phyloP scores from a whole-genome alignment of 345 rosid species.

The Citrus cavaleriei region DNA sequence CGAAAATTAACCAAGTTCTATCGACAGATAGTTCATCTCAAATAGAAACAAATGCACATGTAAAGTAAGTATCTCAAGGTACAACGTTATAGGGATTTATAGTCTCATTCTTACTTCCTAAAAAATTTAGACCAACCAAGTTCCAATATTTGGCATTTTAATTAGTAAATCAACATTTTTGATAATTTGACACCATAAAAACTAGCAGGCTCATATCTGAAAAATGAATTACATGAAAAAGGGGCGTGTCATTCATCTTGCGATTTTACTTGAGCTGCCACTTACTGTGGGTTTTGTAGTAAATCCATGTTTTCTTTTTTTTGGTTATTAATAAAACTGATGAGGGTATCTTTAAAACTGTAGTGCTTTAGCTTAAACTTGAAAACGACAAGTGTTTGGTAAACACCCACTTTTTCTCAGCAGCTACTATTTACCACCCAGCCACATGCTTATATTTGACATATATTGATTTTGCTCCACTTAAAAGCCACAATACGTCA shows the following conservation, averaged over 20 bases:
- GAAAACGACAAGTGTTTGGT: no score
- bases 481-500: neutral
- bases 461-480: neutral
- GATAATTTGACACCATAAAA: neutral
- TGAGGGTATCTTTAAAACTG: no score
- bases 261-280: neutral
- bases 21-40: neutral
- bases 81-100: neutral
- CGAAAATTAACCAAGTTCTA: slow-evolving; percentile 6
- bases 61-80: neutral
- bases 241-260: no score
- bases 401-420: no score
- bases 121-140: neutral
- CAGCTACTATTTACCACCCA: no score
- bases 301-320: neutral
- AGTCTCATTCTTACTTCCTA: neutral
- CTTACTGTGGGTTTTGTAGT: neutral
- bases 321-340: neutral
- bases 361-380: no score
- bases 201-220: neutral
- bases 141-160: neutral
- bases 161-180: neutral
- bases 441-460: neutral
- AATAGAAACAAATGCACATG: neutral
- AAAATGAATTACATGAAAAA: neutral